A percentile compares a stretch with the other conserved stretches of the same genome.
These are phyloP conservation scores for Diaporthe sp. DNA, from an alignment of 2,329 filamentous ascomycete genomes.

Conservation along the genomic window DNA sequence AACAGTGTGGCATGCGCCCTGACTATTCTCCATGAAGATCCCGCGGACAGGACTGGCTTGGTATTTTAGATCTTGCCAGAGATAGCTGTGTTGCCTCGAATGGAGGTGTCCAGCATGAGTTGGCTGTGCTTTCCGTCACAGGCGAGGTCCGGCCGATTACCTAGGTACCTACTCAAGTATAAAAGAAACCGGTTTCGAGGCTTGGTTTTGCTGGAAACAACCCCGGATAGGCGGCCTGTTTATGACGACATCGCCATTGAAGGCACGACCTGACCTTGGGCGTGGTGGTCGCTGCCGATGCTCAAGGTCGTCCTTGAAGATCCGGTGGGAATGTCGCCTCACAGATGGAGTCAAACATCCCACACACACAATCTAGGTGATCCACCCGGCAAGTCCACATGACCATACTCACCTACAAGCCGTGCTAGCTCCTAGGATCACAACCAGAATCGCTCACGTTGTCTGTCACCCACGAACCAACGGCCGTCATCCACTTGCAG, in stretches of 20 bases:
- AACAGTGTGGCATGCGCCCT: neutral
- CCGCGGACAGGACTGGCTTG: too few species aligned
- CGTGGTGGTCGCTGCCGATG: conserved; percentile 9
- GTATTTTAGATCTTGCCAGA: neutral
- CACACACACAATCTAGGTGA: neutral
- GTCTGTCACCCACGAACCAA: neutral
- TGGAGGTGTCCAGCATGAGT: neutral
- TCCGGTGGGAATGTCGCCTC: neutral
- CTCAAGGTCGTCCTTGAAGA: neutral
- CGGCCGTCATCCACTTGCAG: neutral
- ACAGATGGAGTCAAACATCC: neutral
- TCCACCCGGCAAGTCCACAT: neutral
- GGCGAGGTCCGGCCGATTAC: neutral
- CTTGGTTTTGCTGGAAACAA: conserved; percentile 14
- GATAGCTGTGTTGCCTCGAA: neutral
- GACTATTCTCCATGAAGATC: neutral
- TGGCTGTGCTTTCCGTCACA: neutral
- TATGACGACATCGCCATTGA: conserved; percentile 6
- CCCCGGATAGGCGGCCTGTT: neutral
- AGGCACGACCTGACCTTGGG: neutral
- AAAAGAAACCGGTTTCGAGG: conserved; percentile 10
- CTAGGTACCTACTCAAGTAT: too few species aligned
- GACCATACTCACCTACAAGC: neutral
- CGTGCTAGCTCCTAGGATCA: neutral
- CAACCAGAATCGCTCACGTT: neutral